These are phyloP conservation scores for Coemansia sp. DNA, from an alignment of 192 early-diverging fungal species.

Conservation along the genomic window DNA sequence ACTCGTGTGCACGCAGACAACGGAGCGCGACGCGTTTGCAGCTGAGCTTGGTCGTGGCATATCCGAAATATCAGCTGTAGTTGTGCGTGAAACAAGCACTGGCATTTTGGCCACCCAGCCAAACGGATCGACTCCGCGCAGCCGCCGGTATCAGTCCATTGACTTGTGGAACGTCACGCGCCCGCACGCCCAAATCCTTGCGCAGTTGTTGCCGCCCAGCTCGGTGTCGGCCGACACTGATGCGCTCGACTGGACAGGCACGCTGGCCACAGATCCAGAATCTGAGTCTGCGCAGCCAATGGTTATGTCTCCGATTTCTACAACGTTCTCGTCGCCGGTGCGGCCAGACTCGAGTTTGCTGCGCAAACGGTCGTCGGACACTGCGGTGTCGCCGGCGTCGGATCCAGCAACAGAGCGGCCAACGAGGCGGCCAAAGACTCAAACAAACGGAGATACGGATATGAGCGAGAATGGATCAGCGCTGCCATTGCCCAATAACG, in stretches of 20 bases:
- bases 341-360: constrained; percentile 4
- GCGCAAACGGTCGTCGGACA: constrained; percentile 38
- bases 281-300: neutral
- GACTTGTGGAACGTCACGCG: constrained; percentile 32
- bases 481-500: constrained; percentile 10
- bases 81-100: neutral
- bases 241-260: constrained; percentile 22
- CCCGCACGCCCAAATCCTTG: constrained; percentile 20
- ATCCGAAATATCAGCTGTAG: constrained; percentile 6
- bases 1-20: constrained; percentile 11
- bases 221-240: neutral
- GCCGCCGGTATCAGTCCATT: neutral
- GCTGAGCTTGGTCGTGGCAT: constrained; percentile 7
- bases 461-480: neutral
- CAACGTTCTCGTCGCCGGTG: constrained; percentile 1
- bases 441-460: neutral
- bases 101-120: constrained; percentile 5
- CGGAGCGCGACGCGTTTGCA: constrained; percentile 10
- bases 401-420: constrained; percentile 13
- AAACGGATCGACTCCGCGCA: constrained; percentile 4
- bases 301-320: neutral
- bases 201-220: neutral
- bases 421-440: constrained; percentile 17
- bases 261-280: constrained; percentile 5
- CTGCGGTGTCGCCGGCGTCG: constrained; percentile 4